These are phyloP conservation scores for Dianthus caryophyllus DNA, from an alignment of 148 eudicot species.

Conservation along the genomic window DNA sequence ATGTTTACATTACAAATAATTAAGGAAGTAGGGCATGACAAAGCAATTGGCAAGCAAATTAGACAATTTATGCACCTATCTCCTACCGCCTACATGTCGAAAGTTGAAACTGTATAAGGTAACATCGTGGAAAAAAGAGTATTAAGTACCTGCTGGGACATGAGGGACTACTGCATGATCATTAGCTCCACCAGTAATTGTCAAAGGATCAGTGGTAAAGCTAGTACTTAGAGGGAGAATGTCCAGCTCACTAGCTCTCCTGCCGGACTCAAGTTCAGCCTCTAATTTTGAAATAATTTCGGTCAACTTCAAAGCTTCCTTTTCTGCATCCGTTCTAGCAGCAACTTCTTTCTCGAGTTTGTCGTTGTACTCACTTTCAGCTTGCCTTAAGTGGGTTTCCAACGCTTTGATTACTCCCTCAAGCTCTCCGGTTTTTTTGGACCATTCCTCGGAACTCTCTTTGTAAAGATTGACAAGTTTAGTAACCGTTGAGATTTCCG, in stretches of 20 bases:
- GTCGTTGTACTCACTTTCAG: slow-evolving; percentile 77
- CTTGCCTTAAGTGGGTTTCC: slow-evolving; percentile 80
- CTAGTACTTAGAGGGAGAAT: slow-evolving; percentile 51
- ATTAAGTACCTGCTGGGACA: slow-evolving; percentile 48
- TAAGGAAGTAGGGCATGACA: neutral
- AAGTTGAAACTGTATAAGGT: neutral
- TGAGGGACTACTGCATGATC: slow-evolving; percentile 58
- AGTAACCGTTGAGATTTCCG: slow-evolving; percentile 68
- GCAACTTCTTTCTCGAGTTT: slow-evolving; percentile 70
- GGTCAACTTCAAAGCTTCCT: slow-evolving; percentile 52
- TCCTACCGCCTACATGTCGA: too few species aligned
- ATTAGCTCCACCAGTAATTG: slow-evolving; percentile 26
- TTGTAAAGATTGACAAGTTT: slow-evolving; percentile 86
- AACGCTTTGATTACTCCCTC: slow-evolving; percentile 96
- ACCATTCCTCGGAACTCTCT: slow-evolving; percentile 96
- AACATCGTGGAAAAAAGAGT: neutral
- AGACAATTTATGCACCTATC: slow-evolving; percentile 2
- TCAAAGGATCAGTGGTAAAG: slow-evolving; percentile 40
- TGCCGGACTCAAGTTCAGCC: slow-evolving; percentile 62
- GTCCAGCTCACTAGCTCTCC: slow-evolving; percentile 57
- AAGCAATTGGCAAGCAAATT: neutral
- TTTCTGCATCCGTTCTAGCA: slow-evolving; percentile 56
- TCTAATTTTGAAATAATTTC: slow-evolving; percentile 66
- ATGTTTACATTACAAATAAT: neutral
- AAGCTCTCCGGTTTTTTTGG: slow-evolving; percentile 92